Conservation (phyloP, 2,329 filamentous ascomycete species). For the Alternaria gaisen region DNA sequence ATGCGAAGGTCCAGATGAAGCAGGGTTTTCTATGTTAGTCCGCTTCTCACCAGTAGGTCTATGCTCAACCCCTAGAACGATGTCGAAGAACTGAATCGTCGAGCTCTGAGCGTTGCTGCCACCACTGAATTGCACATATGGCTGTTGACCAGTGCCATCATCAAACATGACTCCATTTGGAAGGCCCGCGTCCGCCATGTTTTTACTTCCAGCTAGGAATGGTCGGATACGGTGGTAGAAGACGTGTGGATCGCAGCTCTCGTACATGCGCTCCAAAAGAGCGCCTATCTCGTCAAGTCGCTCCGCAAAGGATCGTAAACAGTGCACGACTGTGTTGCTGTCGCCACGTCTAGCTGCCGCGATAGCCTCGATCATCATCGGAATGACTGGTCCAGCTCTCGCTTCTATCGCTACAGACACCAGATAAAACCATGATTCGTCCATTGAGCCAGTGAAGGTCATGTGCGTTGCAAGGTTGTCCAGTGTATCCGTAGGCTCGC, state of each 20-base stretch:
- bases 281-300: conserved; percentile 83
- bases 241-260: conserved; percentile 90
- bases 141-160: conserved; percentile 71
- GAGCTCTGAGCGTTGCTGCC: conserved; percentile 98
- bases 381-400: conserved; percentile 84
- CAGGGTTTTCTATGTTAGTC: conserved; percentile 53
- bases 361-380: conserved; percentile 89
- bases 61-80: conserved; percentile 88
- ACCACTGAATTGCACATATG: conserved; percentile 86
- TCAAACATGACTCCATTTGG: conserved; percentile 90
- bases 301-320: conserved; percentile 84
- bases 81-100: conserved; percentile 96
- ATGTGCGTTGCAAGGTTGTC: conserved; percentile 88
- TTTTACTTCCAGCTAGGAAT: conserved; percentile 94
- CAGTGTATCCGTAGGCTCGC: conserved; percentile 81
- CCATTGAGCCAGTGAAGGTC: conserved; percentile 92
- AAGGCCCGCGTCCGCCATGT: conserved; percentile 93
- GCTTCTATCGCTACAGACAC: conserved; percentile 96
- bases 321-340: conserved; percentile 74
- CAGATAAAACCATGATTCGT: conserved; percentile 99
- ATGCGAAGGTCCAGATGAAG: conserved; percentile 65
- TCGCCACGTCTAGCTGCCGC: conserved; percentile 78
- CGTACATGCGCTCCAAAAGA: conserved; percentile 88
- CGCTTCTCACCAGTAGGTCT: conserved; percentile 82
- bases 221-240: conserved; percentile 98